Evolutionary conservation across 441 rosid species (phyloP).

Genomic region (Populus hybrid): DNA sequence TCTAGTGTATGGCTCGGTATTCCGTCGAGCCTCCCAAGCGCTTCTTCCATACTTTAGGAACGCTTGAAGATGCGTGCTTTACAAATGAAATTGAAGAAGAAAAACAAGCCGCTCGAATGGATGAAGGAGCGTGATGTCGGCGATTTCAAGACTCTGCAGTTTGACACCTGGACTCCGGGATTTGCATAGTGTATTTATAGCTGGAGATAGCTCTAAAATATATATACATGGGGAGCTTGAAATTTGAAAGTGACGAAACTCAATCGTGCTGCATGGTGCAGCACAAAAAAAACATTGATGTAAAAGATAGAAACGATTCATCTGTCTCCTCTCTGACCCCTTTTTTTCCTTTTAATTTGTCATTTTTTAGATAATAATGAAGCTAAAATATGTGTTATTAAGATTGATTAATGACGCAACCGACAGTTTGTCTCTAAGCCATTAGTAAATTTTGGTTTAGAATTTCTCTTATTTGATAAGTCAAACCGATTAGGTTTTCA

Average conservation of each 20-base stretch:
- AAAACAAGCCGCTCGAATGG: background rate
- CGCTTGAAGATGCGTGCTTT: too few relatives aligned
- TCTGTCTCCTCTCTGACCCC: background rate
- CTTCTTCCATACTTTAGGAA: conserved; percentile 59
- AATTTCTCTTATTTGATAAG: too few relatives aligned
- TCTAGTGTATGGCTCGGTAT: conserved; percentile 22
- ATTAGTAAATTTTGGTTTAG: background rate
- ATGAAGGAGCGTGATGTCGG: background rate
- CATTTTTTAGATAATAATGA: background rate
- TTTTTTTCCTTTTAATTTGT: background rate
- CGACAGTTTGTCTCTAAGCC: background rate
- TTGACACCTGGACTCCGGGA: conserved; percentile 17
- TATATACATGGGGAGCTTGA: background rate
- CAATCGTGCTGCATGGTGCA: conserved; percentile 14
- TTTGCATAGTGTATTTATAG: conserved; percentile 27
- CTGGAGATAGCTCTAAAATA: background rate
- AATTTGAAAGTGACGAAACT: conserved; percentile 10
- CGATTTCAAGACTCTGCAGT: background rate
- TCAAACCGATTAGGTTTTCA: too few relatives aligned
- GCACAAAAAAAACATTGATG: too few relatives aligned
- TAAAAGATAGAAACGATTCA: background rate
- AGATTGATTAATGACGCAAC: background rate
- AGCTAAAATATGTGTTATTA: background rate
- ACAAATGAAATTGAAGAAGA: background rate
- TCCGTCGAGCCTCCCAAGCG: conserved; percentile 46